These are phyloP conservation scores for Phytophthora citricola DNA, from an alignment of 352 stramenopile species.

Conservation along the genomic window DNA sequence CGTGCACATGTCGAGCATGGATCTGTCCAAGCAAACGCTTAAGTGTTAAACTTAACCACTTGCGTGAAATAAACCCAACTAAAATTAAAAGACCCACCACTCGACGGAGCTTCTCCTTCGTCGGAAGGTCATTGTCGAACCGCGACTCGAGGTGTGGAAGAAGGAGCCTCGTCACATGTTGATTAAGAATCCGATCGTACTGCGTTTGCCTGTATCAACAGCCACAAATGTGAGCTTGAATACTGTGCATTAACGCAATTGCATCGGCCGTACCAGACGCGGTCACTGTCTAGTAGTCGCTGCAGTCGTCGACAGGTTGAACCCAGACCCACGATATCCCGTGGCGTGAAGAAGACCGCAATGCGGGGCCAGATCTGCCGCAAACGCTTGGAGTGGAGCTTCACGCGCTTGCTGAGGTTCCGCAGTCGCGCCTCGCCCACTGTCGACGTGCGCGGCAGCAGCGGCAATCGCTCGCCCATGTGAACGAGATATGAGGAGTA, in stretches of 20 bases:
- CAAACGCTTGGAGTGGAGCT: slow-evolving; percentile 65
- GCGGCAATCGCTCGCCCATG: slow-evolving; percentile 17
- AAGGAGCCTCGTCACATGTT: slow-evolving; percentile 47
- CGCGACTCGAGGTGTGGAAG: slow-evolving; percentile 31
- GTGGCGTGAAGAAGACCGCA: slow-evolving; percentile 42
- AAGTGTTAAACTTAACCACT: no score
- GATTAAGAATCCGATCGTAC: slow-evolving; percentile 34
- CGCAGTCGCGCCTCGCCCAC: slow-evolving; percentile 45
- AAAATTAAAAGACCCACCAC: slow-evolving; percentile 31
- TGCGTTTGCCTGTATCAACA: slow-evolving; percentile 39
- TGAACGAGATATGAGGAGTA: not conserved
- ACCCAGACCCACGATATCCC: slow-evolving; percentile 45
- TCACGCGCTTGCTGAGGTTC: slow-evolving; percentile 60
- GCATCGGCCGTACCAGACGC: slow-evolving; percentile 41
- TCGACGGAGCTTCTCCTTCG: slow-evolving; percentile 47
- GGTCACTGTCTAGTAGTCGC: slow-evolving; percentile 46
- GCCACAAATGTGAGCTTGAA: not conserved
- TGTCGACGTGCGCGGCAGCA: slow-evolving; percentile 40
- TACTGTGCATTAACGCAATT: not conserved
- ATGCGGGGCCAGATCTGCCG: slow-evolving; percentile 52
- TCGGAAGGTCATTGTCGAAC: slow-evolving; percentile 20
- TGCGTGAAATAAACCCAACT: no score
- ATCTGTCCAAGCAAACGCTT: slow-evolving; percentile 26
- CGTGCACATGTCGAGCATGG: slow-evolving; percentile 48
- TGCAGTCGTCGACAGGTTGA: slow-evolving; percentile 48